Conservation (phyloP, 164 flowering plant genomes). For the Tetracentron sinense region DNA sequence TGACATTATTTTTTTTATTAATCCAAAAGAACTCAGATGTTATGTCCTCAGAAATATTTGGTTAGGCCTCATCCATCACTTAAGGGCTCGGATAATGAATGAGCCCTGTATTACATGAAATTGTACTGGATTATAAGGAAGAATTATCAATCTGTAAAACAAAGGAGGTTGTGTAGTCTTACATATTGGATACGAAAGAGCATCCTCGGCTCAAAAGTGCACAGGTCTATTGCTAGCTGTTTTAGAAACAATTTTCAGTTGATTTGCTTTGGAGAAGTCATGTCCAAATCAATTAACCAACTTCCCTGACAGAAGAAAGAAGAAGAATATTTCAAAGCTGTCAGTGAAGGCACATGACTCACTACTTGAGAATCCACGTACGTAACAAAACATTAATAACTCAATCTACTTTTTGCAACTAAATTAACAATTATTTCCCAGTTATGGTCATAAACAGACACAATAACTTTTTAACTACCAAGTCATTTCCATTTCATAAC, state of each 20-base stretch:
- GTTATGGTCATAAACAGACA: not conserved
- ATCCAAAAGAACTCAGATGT: too few species aligned
- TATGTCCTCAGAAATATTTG: too few species aligned
- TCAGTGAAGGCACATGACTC: not conserved
- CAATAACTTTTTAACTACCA: not conserved
- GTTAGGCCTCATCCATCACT: too few species aligned
- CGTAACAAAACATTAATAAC: too few species aligned
- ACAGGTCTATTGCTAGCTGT: constrained; percentile 83
- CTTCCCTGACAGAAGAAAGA: constrained; percentile 45
- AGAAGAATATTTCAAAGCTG: not conserved
- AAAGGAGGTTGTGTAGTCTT: constrained; percentile 24
- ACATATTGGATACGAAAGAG: constrained; percentile 89
- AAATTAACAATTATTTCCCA: not conserved
- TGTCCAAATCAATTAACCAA: constrained; percentile 77
- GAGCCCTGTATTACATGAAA: too few species aligned
- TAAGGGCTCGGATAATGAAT: too few species aligned
- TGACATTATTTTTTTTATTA: too few species aligned
- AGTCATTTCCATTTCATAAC: not conserved
- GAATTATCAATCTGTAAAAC: not conserved
- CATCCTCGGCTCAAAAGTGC: constrained; percentile 78
- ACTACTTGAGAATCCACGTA: not conserved
- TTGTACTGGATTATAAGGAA: too few species aligned
- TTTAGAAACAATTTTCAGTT: constrained; percentile 74
- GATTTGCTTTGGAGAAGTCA: constrained; percentile 81
- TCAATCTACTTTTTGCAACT: not conserved